Evolutionary conservation across 257 asterid species (phyloP).

Genomic region (Agastache rugosa): DNA sequence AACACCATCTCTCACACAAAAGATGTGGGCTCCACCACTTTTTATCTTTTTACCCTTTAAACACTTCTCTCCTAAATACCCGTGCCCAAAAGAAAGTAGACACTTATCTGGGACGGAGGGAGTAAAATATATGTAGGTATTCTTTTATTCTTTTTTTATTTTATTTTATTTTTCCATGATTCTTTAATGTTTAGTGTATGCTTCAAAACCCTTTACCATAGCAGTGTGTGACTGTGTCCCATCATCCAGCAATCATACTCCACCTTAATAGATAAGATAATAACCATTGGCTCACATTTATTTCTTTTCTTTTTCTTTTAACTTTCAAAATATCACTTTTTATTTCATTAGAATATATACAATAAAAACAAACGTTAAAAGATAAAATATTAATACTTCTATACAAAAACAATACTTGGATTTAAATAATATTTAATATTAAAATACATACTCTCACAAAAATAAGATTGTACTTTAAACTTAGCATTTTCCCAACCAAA

Average conservation of each 20-base stretch:
- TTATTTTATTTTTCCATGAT: too few species aligned
- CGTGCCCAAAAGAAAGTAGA: too few species aligned
- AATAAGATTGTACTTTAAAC: background rate
- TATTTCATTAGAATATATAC: background rate
- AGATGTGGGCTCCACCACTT: too few species aligned
- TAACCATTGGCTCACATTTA: conserved; percentile 35
- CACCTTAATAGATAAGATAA: conserved; percentile 31
- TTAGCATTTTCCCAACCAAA: background rate
- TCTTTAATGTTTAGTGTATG: too few species aligned
- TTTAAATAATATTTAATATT: background rate
- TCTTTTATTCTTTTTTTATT: too few species aligned
- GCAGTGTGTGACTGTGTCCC: conserved; percentile 17
- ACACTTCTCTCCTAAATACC: too few species aligned
- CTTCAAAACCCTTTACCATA: background rate
- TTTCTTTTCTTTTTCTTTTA: background rate
- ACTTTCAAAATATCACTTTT: background rate
- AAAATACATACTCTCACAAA: background rate
- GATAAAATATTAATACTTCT: background rate
- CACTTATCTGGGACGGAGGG: too few species aligned
- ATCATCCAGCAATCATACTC: conserved; percentile 33
- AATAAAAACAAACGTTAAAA: background rate
- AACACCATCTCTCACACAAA: too few species aligned
- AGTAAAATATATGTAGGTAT: too few species aligned
- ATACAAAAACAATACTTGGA: background rate
- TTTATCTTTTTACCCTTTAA: too few species aligned